Evolutionary conservation across 768 basidiomycete genomes (phyloP), one percentile per base, ranked within the genome.

Genomic region (Pisolithus orientalis): DNA sequence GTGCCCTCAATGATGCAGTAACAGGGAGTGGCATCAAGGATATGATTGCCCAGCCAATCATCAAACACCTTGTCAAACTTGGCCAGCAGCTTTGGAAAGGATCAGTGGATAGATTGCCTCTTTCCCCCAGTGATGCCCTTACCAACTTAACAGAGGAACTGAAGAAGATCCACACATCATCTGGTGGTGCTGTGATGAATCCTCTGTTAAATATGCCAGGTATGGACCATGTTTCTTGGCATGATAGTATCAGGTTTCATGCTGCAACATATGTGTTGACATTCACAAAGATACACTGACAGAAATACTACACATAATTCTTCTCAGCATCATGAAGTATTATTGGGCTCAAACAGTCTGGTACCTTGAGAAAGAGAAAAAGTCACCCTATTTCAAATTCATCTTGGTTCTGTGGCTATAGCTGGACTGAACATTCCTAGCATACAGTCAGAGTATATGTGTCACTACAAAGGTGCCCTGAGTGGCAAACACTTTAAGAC

Each of bases 271-370:
- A 67, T 67, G 66, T 14, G 10, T 71, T 1, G 54, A 69, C 24
- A 55, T 67, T 17, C 65, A 69, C 21, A 37, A 56, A 5, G 67
- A 72, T 28, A 73, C 65, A 0, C 69, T 64, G 0, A 67, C 62
- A 0, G 64, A 73, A 45, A 63, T 68, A 0, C 59, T 73, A 0
- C 71, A 73, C 31, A 72, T 63, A 0, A 57, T 68, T 4, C 60
- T 72, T 2, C 61, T 72, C 1, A 66, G 70, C 7, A 47, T 68
- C 2, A 55, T 70, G 13, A 72, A 72, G 38, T 72, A 72, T 37
- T 63, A 65, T 32, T 73, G 65, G 60, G 61, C 49, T 0, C 62
- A 68, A 24, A 64, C 57, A 0, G 25, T 44, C 1, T 62, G 38
- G n/a, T 39, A 65, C 0, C 58, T 70, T 1, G 62, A 66, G 8